These are phyloP conservation scores for Fusarium luffae DNA, from an alignment of 2,329 filamentous ascomycete species.

Conservation along the genomic window DNA sequence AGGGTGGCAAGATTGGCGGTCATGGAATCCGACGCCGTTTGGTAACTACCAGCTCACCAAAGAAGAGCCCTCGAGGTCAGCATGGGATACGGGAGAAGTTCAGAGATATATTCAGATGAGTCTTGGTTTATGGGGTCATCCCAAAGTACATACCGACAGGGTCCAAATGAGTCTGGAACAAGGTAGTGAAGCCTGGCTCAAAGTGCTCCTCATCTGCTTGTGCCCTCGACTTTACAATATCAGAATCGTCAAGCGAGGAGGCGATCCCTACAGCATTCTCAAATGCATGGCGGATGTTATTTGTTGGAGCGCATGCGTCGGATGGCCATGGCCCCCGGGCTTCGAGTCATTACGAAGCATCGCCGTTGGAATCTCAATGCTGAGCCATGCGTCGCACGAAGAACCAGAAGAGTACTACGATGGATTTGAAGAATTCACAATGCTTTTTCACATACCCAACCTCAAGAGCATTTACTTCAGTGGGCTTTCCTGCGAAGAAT, in stretches of 20 bases:
- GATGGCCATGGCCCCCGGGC: conserved; percentile 19
- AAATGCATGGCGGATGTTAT: conserved; percentile 5
- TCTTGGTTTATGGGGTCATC: too few relatives aligned
- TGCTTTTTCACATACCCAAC: conserved; percentile 6
- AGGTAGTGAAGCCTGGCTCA: conserved; percentile 29
- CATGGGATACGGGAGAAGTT: neutral
- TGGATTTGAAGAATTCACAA: neutral
- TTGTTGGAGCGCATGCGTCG: neutral
- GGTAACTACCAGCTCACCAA: neutral
- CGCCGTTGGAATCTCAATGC: conserved; percentile 1
- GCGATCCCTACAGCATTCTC: neutral
- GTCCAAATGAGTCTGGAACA: neutral
- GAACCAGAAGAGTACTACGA: neutral
- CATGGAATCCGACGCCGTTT: neutral
- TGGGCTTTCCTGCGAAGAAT: neutral
- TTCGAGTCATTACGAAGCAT: conserved; percentile 23
- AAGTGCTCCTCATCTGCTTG: conserved; percentile 26
- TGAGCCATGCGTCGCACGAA: neutral
- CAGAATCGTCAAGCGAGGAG: neutral
- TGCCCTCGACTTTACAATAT: conserved; percentile 28
- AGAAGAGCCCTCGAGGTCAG: neutral
- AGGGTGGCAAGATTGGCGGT: conserved; percentile 24
- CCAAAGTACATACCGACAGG: too few relatives aligned
- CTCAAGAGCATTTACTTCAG: conserved; percentile 17
- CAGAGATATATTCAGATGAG: neutral